These are phyloP conservation scores for Begonia peltatifolia DNA, from an alignment of 306 rosid genomes.

Conservation along the genomic window DNA sequence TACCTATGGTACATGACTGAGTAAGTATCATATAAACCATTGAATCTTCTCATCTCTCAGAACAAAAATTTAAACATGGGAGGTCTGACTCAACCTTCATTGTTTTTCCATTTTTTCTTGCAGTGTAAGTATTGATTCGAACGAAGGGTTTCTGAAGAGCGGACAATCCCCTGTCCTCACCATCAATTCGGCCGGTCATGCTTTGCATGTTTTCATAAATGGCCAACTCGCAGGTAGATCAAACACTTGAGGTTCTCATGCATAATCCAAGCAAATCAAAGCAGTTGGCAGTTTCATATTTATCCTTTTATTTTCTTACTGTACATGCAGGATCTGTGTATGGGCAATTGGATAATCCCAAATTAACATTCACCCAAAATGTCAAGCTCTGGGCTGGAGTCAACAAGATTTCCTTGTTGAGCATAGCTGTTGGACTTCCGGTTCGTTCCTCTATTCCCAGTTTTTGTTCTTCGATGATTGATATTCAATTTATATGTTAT, in stretches of 20 bases:
- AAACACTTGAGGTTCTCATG: background rate
- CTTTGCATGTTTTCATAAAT: slow-evolving; percentile 72
- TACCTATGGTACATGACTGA: slow-evolving; percentile 97
- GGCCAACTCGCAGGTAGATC: slow-evolving; percentile 71
- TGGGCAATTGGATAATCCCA: slow-evolving; percentile 42
- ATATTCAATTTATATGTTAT: background rate
- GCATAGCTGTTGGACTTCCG: slow-evolving; percentile 78
- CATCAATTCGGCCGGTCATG: slow-evolving; percentile 81
- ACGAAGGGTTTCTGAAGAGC: slow-evolving; percentile 52
- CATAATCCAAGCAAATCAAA: slow-evolving; percentile 35
- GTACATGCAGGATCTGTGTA: slow-evolving; percentile 54
- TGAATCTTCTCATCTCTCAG: slow-evolving; percentile 1
- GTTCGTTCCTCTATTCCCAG: slow-evolving; percentile 32
- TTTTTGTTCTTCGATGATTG: background rate
- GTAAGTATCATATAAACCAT: slow-evolving; percentile 36
- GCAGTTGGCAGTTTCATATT: background rate
- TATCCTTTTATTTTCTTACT: slow-evolving; percentile 8
- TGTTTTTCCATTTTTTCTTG: background rate
- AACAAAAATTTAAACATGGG: background rate
- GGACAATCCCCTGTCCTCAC: slow-evolving; percentile 64
- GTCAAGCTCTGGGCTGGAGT: slow-evolving; percentile 58
- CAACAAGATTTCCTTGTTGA: slow-evolving; percentile 82
- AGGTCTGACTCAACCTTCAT: no score
- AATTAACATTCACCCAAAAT: slow-evolving; percentile 41
- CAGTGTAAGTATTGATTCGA: slow-evolving; percentile 63